phyloP scores from a whole-genome alignment of 1,284 basidiomycete genomes.

The Heterobasidion annosum region DNA sequence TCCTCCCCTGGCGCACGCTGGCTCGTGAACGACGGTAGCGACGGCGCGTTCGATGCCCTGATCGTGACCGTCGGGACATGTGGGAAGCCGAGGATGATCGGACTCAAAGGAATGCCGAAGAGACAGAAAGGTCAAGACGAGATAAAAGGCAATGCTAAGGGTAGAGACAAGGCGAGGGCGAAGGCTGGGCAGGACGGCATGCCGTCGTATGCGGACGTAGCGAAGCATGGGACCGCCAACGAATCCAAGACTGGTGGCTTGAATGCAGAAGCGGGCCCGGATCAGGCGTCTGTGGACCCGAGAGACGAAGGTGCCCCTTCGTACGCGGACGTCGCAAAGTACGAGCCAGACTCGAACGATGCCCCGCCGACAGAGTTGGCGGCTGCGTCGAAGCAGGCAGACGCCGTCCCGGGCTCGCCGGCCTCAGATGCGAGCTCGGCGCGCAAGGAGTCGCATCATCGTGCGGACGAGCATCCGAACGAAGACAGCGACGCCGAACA shows the following conservation, averaged over 20 bases:
- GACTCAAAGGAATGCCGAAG: conserved; percentile 37
- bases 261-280: not conserved
- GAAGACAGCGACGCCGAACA: no score
- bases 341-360: not conserved
- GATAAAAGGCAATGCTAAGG: not conserved
- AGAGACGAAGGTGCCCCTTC: not conserved
- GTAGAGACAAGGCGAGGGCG: conserved; percentile 5
- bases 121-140: not conserved
- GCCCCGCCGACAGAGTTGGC: not conserved
- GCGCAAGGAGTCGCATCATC: not conserved
- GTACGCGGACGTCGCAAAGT: not conserved
- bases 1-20: conserved; percentile 21
- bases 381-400: not conserved
- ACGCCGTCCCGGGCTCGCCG: no score
- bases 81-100: conserved; percentile 40
- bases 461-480: no score
- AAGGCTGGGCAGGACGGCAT: conserved; percentile 9
- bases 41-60: conserved; percentile 47
- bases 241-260: not conserved
- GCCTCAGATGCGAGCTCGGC: no score
- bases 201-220: not conserved
- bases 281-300: not conserved
- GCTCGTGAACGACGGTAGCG: conserved; percentile 40
- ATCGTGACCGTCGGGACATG: conserved; percentile 52
- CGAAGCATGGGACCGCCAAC: not conserved